Evolutionary conservation across 352 stramenopile species (phyloP), one percentile per base, ranked within the genome.

Genomic region (Globisporangium alternatum): DNA sequence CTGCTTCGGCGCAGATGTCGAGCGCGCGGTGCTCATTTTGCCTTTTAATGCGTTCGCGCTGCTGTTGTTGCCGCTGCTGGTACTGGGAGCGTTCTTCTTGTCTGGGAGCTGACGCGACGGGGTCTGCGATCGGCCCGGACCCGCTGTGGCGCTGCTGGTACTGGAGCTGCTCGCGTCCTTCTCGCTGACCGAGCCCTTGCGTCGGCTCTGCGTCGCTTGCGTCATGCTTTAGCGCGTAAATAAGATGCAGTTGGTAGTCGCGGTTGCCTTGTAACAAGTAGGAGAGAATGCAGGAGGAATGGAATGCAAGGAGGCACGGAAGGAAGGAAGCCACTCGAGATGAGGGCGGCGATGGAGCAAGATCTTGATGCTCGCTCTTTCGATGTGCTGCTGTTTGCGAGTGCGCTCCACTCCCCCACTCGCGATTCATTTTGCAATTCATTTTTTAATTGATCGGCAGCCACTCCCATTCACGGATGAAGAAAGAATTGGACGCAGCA

Each of bases 1-100:
- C 49, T 69, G 64, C 49, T 69, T 69, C 6, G 64, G 64, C 5
- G 51, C 25, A 10, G 64, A 69, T 17, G 64, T 48, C 41, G 64
- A 63, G 28, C 64, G 64, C 33, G 63, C 44, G 10, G 15, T 52
- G 30, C 31, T n/a, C 31, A 28, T 47, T 13, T 48, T 62, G 31
- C 54, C 48, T 37, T 43, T 22, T 28, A 47, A 6, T 33, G 31
- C 37, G 25, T n/a, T 43, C 6, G 33, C 12, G 22, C 21, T 56
- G 47, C 2, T 55, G 44, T 39, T 65, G 22, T n/a, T 37, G 21
- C 19, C 47, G 19, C 19, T 60, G 52, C 12, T 56, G 25, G 12
- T 31, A 5, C 22, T 25, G 44, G 10, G 21, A 17, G 45, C 19
- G 19, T 45, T 58, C 49, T 64, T 64, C 47, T 61, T 45, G 35